Conservation (phyloP, 352 stramenopile genomes). For the Poterioochromonas sp. region DNA sequence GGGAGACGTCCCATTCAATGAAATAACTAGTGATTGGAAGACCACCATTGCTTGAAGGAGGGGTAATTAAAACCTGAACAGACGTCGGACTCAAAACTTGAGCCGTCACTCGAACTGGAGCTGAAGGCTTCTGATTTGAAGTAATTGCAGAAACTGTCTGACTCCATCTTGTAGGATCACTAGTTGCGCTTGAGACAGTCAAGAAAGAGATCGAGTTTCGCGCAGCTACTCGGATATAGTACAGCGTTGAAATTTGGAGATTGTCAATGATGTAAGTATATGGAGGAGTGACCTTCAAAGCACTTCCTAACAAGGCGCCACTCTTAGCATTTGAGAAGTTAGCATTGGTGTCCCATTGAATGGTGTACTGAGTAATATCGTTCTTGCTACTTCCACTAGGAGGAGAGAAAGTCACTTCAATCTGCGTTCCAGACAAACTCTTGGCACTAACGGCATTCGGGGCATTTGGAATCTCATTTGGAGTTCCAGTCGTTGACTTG, state of each 20-base stretch:
- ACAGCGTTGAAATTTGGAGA: slow-evolving; percentile 58
- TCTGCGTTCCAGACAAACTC: slow-evolving; percentile 69
- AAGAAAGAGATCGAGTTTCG: slow-evolving; percentile 65
- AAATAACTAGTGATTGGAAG: slow-evolving; percentile 54
- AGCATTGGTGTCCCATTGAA: slow-evolving; percentile 68
- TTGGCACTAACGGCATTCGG: slow-evolving; percentile 71
- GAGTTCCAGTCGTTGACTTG: slow-evolving; percentile 50
- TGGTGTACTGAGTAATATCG: slow-evolving; percentile 70
- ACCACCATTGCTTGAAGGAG: slow-evolving; percentile 51
- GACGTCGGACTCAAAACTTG: slow-evolving; percentile 54
- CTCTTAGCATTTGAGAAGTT: slow-evolving; percentile 49
- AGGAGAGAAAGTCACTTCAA: slow-evolving; percentile 73
- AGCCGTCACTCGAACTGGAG: slow-evolving; percentile 54
- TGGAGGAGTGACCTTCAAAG: slow-evolving; percentile 63
- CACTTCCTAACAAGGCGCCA: slow-evolving; percentile 47
- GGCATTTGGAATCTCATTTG: slow-evolving; percentile 67
- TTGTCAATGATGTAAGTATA: slow-evolving; percentile 64
- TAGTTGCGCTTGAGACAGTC: slow-evolving; percentile 61
- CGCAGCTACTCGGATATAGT: slow-evolving; percentile 80
- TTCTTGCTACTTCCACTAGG: slow-evolving; percentile 23
- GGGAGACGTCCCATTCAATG: slow-evolving; percentile 80
- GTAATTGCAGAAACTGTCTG: slow-evolving; percentile 59
- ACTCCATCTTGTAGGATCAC: slow-evolving; percentile 82
- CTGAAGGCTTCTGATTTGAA: slow-evolving; percentile 65
- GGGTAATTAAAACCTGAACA: slow-evolving; percentile 61